These are phyloP conservation scores for Beauveria rudraprayagi DNA, from an alignment of 2,329 filamentous ascomycete genomes.

Conservation along the genomic window DNA sequence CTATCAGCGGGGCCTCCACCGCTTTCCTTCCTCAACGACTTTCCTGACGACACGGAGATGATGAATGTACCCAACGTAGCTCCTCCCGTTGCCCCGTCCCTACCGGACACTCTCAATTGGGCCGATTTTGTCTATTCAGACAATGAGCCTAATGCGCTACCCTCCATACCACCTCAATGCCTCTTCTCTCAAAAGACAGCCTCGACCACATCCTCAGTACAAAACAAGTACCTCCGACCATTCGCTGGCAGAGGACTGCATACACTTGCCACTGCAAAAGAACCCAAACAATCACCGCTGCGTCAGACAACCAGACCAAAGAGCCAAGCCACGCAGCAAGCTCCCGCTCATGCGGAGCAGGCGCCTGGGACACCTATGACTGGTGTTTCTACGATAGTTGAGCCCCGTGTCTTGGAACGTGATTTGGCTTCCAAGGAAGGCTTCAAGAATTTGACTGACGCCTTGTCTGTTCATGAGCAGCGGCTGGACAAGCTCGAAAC, in stretches of 20 bases:
- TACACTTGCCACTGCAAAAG: slow-evolving; percentile 36
- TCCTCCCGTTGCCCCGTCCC: slow-evolving; percentile 29
- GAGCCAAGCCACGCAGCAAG: slow-evolving; percentile 9
- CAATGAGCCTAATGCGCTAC: slow-evolving; percentile 22
- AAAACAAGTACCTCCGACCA: slow-evolving; percentile 43
- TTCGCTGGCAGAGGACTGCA: slow-evolving; percentile 49
- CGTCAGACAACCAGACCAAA: background rate
- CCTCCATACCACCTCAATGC: slow-evolving; percentile 43
- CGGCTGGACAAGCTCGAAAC: slow-evolving; percentile 64
- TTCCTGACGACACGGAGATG: slow-evolving; percentile 20
- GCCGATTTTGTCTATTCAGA: slow-evolving; percentile 34
- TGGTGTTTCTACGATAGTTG: slow-evolving; percentile 21
- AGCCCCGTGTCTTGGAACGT: slow-evolving; percentile 18
- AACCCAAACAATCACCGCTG: slow-evolving; percentile 13
- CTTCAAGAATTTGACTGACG: slow-evolving; percentile 39
- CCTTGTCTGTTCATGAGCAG: slow-evolving; percentile 52
- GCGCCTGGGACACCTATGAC: slow-evolving; percentile 15
- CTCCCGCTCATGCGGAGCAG: background rate
- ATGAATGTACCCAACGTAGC: slow-evolving; percentile 15
- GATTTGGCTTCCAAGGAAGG: slow-evolving; percentile 24
- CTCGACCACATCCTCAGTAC: slow-evolving; percentile 44
- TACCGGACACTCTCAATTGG: slow-evolving; percentile 52
- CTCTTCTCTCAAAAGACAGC: slow-evolving; percentile 43
- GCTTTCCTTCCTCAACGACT: slow-evolving; percentile 28
- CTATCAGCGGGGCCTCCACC: slow-evolving; percentile 20